These are phyloP conservation scores for Xanthoceras sorbifolium DNA, from an alignment of 345 rosid genomes.

Conservation along the genomic window DNA sequence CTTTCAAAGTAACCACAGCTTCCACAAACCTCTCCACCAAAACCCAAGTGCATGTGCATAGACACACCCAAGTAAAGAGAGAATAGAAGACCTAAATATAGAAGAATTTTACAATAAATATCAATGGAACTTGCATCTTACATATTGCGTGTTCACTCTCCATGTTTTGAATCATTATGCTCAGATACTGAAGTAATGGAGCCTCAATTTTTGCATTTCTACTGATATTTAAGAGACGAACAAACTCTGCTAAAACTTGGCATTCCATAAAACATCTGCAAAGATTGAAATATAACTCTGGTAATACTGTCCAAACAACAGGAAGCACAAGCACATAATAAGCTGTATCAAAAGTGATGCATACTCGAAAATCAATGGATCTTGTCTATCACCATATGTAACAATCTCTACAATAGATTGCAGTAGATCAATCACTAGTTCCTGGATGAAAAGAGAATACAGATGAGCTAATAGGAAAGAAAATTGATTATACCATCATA, in stretches of 20 bases:
- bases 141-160: slow-evolving; percentile 60
- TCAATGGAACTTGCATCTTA: slow-evolving; percentile 38
- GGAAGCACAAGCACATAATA: slow-evolving; percentile 11
- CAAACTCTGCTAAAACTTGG: slow-evolving; percentile 67
- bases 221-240: slow-evolving; percentile 49
- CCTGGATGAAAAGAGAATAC: slow-evolving; percentile 32
- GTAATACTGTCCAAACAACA: not conserved
- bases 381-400: slow-evolving; percentile 63
- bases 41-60: not conserved
- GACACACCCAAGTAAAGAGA: slow-evolving; percentile 5
- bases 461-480: slow-evolving; percentile 9
- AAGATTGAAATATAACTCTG: not conserved
- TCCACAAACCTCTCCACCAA: not conserved
- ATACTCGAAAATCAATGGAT: slow-evolving; percentile 62
- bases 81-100: slow-evolving; percentile 6
- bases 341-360: not conserved
- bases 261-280: slow-evolving; percentile 66
- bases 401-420: slow-evolving; percentile 68
- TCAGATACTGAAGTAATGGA: slow-evolving; percentile 60
- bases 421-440: slow-evolving; percentile 50
- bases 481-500: not conserved
- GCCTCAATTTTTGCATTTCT: slow-evolving; percentile 55
- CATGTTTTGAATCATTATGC: slow-evolving; percentile 71
- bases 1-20: not conserved
- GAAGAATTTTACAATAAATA: slow-evolving; percentile 25